Percentiles rank a stretch among this genome's conserved stretches.
phyloP scores from a whole-genome alignment of 2,329 filamentous ascomycete genomes.

The Aspergillus texensis region DNA sequence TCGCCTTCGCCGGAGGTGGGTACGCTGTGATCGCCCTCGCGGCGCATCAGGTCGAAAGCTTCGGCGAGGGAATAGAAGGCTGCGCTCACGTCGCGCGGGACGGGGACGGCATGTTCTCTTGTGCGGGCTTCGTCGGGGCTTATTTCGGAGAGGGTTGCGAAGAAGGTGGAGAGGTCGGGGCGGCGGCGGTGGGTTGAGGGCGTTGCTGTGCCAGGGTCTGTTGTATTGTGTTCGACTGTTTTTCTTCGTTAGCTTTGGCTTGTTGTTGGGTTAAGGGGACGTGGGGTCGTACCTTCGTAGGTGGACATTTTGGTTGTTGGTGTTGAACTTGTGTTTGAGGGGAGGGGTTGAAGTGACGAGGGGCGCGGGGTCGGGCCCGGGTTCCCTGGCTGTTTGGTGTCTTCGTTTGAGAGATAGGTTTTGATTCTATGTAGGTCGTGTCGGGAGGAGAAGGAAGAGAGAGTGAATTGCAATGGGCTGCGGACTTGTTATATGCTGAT shows the following conservation, averaged over 20 bases:
- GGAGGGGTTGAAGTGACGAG: not conserved
- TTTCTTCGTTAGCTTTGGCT: conserved; percentile 8
- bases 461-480: not conserved
- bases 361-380: conserved; percentile 12
- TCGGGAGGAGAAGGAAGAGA: conserved; percentile 11
- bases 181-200: conserved; percentile 50
- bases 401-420: not conserved
- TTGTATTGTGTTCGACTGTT: conserved; percentile 48
- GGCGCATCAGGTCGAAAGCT: conserved; percentile 61
- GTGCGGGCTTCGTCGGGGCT: conserved; percentile 53
- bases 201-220: conserved; percentile 29
- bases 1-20: conserved; percentile 28
- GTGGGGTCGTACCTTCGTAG: conserved; percentile 40
- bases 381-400: not conserved
- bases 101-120: conserved; percentile 61
- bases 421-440: not conserved
- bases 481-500: not conserved
- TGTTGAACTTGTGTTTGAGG: not conserved
- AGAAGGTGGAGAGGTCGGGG: conserved; percentile 68
- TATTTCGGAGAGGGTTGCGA: conserved; percentile 61
- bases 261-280: not conserved
- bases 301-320: conserved; percentile 39
- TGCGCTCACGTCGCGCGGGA: conserved; percentile 63
- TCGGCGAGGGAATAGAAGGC: conserved; percentile 63
- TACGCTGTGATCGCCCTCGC: conserved; percentile 35